Evolutionary conservation across 2,329 filamentous ascomycete genomes (phyloP), one percentile per base, ranked within the genome.

Genomic region (Fusarium multiceps): DNA sequence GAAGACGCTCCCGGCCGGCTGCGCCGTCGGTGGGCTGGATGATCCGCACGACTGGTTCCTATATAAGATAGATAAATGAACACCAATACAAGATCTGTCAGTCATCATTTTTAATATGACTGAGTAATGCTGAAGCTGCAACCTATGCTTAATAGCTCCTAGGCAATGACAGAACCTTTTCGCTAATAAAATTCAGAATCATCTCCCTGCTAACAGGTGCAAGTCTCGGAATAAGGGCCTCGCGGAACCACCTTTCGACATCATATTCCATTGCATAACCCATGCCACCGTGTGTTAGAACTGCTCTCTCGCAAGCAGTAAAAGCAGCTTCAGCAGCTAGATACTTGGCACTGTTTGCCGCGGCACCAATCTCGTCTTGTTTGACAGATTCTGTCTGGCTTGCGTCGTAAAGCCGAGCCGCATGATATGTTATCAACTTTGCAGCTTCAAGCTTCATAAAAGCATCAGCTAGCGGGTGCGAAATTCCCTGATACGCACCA

Each of bases 181-280:
- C 90, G 4, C 86, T 84, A 16, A 93, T 86, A 76, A 89, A 93
- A 70, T 93, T 93, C 82, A 92, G 81, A 54, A 93, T 92, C 91
- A 93, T 93, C 80, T 93, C 91, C 68, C 89, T 78, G 59, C 87
- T 89, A 0, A 91, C 85, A 0, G 89, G 89, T 13, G 89, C 88
- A 55, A 92, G 88, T 13, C 89, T 79, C 6, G 89, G 89, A 41
- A 91, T 86, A 60, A 90, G 82, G 55, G 87, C 87, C 75, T 91
- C 89, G 18, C 89, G 80, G 61, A 91, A 82, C 79, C 88, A 91
- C 46, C 89, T 81, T 77, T 91, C 89, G 12, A 91, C 88, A 75
- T 90, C 87, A 74, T 89, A 90, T 74, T 89, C 87, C 42, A 83
- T 81, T 1, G 89, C 88, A 73, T 91, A 91, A 2, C 88, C 88